These are phyloP conservation scores for Climacium dendroides DNA, from an alignment of 225 moss, liverwort and hornwort genomes.

Conservation along the genomic window DNA sequence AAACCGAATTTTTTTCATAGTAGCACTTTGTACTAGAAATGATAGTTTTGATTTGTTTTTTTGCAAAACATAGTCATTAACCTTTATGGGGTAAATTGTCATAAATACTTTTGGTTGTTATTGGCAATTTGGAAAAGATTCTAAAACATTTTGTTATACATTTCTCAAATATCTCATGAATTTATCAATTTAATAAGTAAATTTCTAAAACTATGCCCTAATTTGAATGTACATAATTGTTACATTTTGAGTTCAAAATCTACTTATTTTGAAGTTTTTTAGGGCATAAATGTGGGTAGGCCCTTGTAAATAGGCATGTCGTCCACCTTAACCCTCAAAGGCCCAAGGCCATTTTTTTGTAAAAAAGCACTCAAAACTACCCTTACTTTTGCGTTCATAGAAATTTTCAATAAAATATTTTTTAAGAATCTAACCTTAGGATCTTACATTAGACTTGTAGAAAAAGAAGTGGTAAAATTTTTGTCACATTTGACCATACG, in stretches of 20 bases:
- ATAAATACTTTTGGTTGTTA: background rate
- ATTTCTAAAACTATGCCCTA: background rate
- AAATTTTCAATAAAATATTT: no score
- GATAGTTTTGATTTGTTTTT: background rate
- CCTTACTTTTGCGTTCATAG: no score
- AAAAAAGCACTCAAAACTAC: no score
- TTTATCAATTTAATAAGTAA: no score
- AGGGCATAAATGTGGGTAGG: accelerated
- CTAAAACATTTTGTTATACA: accelerated
- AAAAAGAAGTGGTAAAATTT: no score
- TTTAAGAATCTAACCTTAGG: no score
- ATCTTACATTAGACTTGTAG: no score
- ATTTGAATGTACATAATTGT: background rate
- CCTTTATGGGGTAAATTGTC: background rate
- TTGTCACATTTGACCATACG: no score
- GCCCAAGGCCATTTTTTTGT: no score
- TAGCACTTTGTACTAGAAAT: background rate
- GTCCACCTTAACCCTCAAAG: background rate
- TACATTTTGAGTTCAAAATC: background rate
- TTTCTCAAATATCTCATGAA: background rate
- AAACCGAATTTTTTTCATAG: accelerated
- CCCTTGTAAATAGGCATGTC: background rate
- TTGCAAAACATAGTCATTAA: background rate
- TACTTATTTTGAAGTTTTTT: background rate
- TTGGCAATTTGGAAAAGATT: background rate